phyloP scores from a whole-genome alignment of 2,329 filamentous ascomycete genomes.

The Pyricularia sp. region DNA sequence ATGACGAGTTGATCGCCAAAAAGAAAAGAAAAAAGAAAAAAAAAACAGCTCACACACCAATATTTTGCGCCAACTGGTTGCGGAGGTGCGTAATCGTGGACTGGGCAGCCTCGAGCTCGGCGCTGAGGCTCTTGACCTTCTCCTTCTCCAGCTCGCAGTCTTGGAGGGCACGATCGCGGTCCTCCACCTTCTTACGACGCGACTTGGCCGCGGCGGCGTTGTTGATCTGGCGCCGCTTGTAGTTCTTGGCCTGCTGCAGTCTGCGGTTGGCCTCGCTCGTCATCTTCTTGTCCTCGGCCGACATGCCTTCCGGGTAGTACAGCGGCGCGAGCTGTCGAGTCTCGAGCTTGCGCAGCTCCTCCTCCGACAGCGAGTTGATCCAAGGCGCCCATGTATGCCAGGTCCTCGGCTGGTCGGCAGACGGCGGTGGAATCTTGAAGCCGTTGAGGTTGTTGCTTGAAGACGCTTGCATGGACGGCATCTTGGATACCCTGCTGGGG shows the following conservation, averaged over 20 bases:
- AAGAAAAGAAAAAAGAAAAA: background rate
- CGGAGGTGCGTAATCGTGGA: background rate
- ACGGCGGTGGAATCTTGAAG: background rate
- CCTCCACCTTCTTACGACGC: conserved; percentile 1
- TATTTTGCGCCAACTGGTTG: background rate
- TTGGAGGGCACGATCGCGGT: background rate
- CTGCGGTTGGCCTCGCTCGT: background rate
- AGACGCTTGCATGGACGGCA: background rate
- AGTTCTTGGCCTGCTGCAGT: background rate
- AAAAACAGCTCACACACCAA: background rate
- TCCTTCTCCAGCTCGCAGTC: background rate
- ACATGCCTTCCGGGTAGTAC: background rate
- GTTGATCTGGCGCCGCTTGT: conserved; percentile 4
- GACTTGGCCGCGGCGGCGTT: conserved; percentile 4
- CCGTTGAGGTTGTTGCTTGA: background rate
- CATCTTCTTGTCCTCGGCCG: background rate
- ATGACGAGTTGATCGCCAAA: background rate
- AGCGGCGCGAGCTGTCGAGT: background rate
- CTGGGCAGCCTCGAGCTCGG: background rate
- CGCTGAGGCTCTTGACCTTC: background rate
- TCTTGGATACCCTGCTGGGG: background rate
- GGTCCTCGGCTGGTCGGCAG: background rate
- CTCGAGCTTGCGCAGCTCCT: conserved; percentile 1
- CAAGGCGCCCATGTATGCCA: conserved; percentile 4
- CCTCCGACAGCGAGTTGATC: conserved; percentile 2